Conservation (phyloP, 192 early-diverging fungal species). For the Coemansia brasiliensis region DNA sequence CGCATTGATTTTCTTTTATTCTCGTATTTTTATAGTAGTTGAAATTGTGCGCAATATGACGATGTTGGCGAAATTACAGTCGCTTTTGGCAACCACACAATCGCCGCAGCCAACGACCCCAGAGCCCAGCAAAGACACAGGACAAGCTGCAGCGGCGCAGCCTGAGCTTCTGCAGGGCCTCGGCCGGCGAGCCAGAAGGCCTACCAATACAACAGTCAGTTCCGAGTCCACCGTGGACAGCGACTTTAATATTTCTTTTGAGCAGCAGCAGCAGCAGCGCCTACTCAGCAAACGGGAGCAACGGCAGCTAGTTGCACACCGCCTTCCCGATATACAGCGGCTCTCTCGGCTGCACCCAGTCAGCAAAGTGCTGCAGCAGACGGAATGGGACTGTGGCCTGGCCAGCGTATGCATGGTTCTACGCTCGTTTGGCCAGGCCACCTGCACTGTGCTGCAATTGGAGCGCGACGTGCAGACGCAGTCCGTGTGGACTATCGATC, state of each 20-base stretch:
- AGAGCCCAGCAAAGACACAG: background rate
- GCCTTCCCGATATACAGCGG: conserved; percentile 39
- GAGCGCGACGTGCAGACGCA: conserved; percentile 56
- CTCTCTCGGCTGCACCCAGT: conserved; percentile 49
- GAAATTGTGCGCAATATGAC: background rate
- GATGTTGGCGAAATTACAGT: background rate
- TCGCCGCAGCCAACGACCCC: too few relatives aligned
- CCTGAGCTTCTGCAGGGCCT: background rate
- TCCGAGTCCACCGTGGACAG: background rate
- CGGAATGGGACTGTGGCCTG: conserved; percentile 85
- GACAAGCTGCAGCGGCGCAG: background rate
- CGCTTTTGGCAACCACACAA: background rate
- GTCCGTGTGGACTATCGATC: conserved; percentile 90
- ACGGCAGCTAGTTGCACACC: conserved; percentile 29
- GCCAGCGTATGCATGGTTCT: conserved; percentile 82
- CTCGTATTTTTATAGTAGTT: too few relatives aligned
- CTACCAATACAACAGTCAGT: background rate
- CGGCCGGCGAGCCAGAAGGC: background rate
- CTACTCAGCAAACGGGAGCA: conserved; percentile 22
- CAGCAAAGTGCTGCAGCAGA: conserved; percentile 52
- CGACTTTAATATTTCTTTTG: background rate
- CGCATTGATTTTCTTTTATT: too few relatives aligned
- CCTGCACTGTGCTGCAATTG: conserved; percentile 59
- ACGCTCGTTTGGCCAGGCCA: conserved; percentile 59
- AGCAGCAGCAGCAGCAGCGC: conserved; percentile 3